These are phyloP conservation scores for Aspergillus texensis DNA, from an alignment of 2,329 filamentous ascomycete genomes.

Conservation along the genomic window DNA sequence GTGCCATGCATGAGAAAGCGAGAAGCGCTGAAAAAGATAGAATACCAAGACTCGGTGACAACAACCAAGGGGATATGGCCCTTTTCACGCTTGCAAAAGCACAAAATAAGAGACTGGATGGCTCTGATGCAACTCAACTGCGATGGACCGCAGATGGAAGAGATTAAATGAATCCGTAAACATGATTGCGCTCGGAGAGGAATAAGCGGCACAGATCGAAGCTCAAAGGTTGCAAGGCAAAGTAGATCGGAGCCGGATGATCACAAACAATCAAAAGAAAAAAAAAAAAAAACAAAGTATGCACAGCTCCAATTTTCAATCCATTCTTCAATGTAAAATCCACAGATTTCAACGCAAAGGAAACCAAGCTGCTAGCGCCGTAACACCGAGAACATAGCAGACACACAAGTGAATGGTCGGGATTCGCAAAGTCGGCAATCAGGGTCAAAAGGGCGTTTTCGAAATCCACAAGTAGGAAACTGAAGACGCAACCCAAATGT, in stretches of 20 bases:
- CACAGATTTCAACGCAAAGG: constrained; percentile 18
- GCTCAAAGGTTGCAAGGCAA: constrained; percentile 19
- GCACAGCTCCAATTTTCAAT: constrained; percentile 17
- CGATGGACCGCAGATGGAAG: constrained; percentile 1
- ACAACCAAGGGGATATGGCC: constrained; percentile 32
- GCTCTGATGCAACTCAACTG: constrained; percentile 12
- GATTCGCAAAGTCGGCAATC: constrained; percentile 2
- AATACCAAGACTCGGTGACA: constrained; percentile 25
- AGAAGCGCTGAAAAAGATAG: constrained; percentile 20
- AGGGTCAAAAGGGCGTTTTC: not conserved
- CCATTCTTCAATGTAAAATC: constrained; percentile 16
- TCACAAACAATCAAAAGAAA: not conserved
- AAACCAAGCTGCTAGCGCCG: constrained; percentile 20
- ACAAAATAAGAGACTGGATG: constrained; percentile 23
- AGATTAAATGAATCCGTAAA: constrained; percentile 17
- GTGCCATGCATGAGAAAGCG: constrained; percentile 12
- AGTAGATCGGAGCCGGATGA: constrained; percentile 27
- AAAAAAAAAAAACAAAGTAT: not conserved
- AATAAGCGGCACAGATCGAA: constrained; percentile 17
- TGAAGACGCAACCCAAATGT: constrained; percentile 22
- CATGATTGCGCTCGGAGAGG: constrained; percentile 13
- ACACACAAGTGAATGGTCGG: constrained; percentile 13
- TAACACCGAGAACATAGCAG: constrained; percentile 22
- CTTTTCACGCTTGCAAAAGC: constrained; percentile 27
- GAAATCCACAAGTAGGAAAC: not conserved